Conservation (phyloP, 208 protist species). For the Trypanosomatidae sp. region DNA sequence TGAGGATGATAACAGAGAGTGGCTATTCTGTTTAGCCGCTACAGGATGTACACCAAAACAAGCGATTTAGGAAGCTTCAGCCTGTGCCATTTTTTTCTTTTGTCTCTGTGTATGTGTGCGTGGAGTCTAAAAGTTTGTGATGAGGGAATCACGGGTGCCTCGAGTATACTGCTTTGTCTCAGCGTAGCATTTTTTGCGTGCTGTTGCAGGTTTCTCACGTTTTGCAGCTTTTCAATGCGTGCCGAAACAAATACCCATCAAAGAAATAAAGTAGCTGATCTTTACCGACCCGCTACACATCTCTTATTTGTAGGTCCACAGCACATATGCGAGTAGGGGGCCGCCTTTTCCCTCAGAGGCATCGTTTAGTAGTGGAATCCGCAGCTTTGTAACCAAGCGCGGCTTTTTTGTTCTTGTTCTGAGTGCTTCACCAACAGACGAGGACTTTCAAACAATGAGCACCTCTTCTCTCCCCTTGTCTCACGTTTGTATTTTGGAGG, state of each 20-base stretch:
- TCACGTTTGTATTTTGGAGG: background rate
- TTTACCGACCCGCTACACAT: background rate
- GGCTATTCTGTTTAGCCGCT: conserved; percentile 24
- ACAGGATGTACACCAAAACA: background rate
- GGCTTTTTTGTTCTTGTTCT: background rate
- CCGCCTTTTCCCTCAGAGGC: background rate
- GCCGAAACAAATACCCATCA: background rate
- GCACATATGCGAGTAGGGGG: background rate
- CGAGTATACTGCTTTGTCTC: background rate
- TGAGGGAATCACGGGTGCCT: background rate
- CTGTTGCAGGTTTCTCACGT: background rate
- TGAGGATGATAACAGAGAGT: conserved; percentile 73
- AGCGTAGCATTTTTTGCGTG: background rate
- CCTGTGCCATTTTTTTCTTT: background rate
- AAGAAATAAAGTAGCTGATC: background rate
- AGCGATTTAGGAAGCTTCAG: background rate
- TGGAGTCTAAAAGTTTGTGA: background rate
- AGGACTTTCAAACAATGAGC: background rate
- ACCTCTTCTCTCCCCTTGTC: background rate
- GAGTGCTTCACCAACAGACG: background rate
- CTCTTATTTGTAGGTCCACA: background rate
- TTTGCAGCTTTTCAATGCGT: background rate
- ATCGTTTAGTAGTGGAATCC: background rate
- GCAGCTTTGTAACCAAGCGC: background rate
- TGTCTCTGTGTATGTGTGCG: conserved; percentile 4